Evolutionary conservation across 306 rosid genomes (phyloP).

Genomic region (Quercus bicolor): DNA sequence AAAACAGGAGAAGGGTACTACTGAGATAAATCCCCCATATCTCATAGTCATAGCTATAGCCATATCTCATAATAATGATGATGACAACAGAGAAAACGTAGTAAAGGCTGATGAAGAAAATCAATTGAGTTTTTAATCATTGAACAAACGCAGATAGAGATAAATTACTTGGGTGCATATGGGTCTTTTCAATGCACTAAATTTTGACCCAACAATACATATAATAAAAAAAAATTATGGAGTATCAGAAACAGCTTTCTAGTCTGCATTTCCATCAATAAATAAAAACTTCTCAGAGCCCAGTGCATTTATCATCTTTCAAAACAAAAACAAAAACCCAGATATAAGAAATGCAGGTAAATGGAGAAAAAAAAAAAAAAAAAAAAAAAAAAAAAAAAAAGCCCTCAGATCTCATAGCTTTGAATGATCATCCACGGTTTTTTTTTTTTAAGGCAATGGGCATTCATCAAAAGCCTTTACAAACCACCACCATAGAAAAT

Average conservation of each 20-base stretch:
- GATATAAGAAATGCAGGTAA: too few species aligned
- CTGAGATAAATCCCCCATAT: too few species aligned
- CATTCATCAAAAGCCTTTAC: conserved; percentile 24
- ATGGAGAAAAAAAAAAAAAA: background rate
- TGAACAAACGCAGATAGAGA: background rate
- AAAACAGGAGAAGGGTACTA: too few species aligned
- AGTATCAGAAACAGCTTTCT: conserved; percentile 34
- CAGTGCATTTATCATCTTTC: conserved; percentile 39
- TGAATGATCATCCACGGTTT: conserved; percentile 13
- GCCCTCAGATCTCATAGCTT: conserved; percentile 41
- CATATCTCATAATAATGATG: background rate
- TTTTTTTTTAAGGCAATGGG: conserved; percentile 11
- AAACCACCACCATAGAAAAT: background rate
- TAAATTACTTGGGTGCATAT: too few species aligned
- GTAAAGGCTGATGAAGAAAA: background rate
- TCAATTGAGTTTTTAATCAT: conserved; percentile 17
- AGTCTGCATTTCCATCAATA: conserved; percentile 32
- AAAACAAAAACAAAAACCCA: background rate
- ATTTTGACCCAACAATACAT: background rate
- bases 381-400: background rate
- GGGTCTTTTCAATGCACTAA: background rate
- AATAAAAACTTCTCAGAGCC: conserved; percentile 31
- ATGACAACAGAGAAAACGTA: too few species aligned
- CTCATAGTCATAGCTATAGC: too few species aligned
- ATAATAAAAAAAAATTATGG: too few species aligned